Conservation (phyloP, 164 flowering plant genomes). For the Stephania japonica region DNA sequence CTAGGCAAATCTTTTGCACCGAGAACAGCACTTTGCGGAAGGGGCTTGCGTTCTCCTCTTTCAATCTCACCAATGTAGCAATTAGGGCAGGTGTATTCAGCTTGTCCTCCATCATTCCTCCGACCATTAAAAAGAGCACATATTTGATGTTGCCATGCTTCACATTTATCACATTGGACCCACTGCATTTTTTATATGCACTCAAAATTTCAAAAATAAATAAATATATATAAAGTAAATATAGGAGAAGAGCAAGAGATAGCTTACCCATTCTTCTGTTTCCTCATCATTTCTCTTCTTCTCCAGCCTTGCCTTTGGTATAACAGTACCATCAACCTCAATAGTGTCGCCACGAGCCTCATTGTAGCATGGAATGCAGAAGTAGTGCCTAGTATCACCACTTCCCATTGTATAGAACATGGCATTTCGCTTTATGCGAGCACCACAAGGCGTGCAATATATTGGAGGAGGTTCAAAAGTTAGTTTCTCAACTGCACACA, state of each 20-base stretch:
- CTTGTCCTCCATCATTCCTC: slow-evolving; percentile 97
- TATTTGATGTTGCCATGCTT: slow-evolving; percentile 99
- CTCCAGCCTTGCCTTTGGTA: slow-evolving; percentile 67
- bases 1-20: slow-evolving; percentile 98
- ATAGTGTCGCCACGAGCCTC: slow-evolving; percentile 83
- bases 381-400: slow-evolving; percentile 90
- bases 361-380: slow-evolving; percentile 92
- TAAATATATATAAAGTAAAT: not conserved
- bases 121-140: slow-evolving; percentile 97
- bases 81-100: slow-evolving; percentile 97
- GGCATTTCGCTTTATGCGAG: slow-evolving; percentile 88
- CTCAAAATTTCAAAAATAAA: not conserved
- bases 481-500: slow-evolving; percentile 97
- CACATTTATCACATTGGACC: slow-evolving; percentile 99
- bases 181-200: slow-evolving; percentile 53
- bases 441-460: slow-evolving; percentile 88
- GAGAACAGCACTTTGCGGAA: slow-evolving; percentile 98
- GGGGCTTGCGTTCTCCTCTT: slow-evolving; percentile 80
- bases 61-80: slow-evolving; percentile 81
- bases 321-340: slow-evolving; percentile 59
- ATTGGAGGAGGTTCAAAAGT: slow-evolving; percentile 98
- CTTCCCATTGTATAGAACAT: slow-evolving; percentile 76
- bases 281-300: slow-evolving; percentile 97
- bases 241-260: not conserved
- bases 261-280: slow-evolving; percentile 92